phyloP scores from a whole-genome alignment of 208 protist genomes.

The Acanthamoeba culbertsoni region DNA sequence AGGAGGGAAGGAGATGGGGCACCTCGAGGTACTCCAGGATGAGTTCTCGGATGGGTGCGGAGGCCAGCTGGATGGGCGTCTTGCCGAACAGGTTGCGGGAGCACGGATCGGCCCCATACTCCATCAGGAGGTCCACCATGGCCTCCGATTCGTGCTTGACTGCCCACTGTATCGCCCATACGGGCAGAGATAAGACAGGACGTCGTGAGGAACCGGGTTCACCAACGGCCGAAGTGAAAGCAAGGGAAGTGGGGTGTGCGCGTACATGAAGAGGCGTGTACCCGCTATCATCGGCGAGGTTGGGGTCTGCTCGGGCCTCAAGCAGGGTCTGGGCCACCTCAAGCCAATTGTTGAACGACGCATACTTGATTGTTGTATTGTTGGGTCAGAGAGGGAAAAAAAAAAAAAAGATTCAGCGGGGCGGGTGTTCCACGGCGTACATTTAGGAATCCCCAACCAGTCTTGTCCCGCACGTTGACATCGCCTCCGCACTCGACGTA shows the following conservation, averaged over 20 bases:
- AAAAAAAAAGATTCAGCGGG: neutral
- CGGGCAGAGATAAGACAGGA: neutral
- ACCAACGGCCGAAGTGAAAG: neutral
- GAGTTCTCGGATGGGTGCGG: neutral
- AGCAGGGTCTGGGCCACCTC: neutral
- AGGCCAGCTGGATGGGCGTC: neutral
- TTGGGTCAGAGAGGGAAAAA: no score
- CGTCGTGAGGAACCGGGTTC: neutral
- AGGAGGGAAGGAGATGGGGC: no score
- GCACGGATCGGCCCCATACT: conserved; percentile 3
- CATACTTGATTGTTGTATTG: neutral
- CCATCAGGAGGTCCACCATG: neutral
- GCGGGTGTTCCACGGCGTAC: neutral
- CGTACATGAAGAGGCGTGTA: neutral
- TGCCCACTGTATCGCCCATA: neutral
- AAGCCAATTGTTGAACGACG: conserved; percentile 15
- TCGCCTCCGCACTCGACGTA: neutral
- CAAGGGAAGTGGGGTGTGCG: neutral
- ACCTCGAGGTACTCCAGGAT: conserved; percentile 15
- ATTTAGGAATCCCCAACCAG: neutral
- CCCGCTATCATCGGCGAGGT: neutral
- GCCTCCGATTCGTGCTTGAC: conserved; percentile 22
- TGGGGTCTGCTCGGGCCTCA: neutral
- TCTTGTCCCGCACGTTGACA: conserved; percentile 24
- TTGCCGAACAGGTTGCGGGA: conserved; percentile 23